phyloP scores from a whole-genome alignment of 2,329 filamentous ascomycete genomes.

The Cladobotryum mycophilum region DNA sequence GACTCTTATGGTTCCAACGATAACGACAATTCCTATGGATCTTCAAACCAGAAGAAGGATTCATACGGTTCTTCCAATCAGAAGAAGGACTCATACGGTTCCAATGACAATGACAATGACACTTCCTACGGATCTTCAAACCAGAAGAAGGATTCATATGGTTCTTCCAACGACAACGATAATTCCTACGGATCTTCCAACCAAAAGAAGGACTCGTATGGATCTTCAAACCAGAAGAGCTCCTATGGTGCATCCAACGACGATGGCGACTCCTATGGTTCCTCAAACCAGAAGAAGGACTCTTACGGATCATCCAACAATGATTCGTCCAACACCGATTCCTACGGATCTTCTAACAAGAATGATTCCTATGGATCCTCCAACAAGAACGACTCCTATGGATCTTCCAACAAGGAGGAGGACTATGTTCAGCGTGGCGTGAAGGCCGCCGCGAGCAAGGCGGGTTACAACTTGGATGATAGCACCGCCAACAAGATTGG shows the following conservation, averaged over 20 bases:
- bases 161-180: constrained; percentile 14
- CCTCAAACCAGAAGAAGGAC: background rate
- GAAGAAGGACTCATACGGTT: constrained; percentile 3
- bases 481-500: constrained; percentile 42
- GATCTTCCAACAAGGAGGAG: background rate
- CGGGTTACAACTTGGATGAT: background rate
- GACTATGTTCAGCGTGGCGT: background rate
- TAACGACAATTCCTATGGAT: constrained; percentile 8
- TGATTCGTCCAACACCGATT: constrained; percentile 13
- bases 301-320: constrained; percentile 5
- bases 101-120: no score
- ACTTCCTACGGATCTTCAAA: constrained; percentile 2
- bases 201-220: constrained; percentile 9
- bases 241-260: constrained; percentile 12
- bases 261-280: constrained; percentile 16
- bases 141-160: constrained; percentile 12
- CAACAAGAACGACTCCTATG: constrained; percentile 10
- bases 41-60: background rate
- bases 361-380: constrained; percentile 15
- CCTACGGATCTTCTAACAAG: constrained; percentile 17
- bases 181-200: constrained; percentile 14
- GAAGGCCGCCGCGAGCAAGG: constrained; percentile 13
- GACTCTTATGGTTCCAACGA: constrained; percentile 16
- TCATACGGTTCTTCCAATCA: constrained; percentile 17
- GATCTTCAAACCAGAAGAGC: constrained; percentile 5